Base-by-base conservation (phyloP, 2,329 filamentous ascomycete species). In the Stachybotrys elegans region DNA sequence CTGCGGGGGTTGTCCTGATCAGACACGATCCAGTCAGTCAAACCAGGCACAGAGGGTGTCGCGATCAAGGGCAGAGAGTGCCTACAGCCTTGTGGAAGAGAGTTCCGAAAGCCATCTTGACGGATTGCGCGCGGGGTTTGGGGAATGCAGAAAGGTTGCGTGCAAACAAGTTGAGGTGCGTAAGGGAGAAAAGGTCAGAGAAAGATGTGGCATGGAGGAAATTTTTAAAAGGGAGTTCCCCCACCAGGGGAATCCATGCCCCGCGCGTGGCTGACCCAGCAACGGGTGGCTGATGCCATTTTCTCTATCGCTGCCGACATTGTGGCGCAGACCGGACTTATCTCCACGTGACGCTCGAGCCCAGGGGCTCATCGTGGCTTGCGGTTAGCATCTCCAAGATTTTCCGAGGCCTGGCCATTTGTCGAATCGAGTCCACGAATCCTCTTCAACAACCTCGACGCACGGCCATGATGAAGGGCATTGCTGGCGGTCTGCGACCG, bases 61-160 rank as follows among this genome's bases (percentile, higher is more conserved):
- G 43, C 42, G 45, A 52, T 43, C 17, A 47, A 42, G 48, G 48
- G 47, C 43, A 54, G 45, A 50, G 27, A 16, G 44, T 48, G 41
- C 70, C 59, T 84, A 95, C 92, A 75, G 81, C 68, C 71, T 80
- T 82, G 68, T 86, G 87, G 83, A 93, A 97, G 66, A 98, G 83
- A 79, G 95, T 98, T 76, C 93, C 93, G 81, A 98, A 97, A 68
- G 88, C 79, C 86, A 95, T 94, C 70, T 80, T 88, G 76, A 68
- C 63, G 65, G 60, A 55, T 52, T 56, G 48, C 47, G 23, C 37
- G 22, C 37, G 20, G 57, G 37, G 49, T 47, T 46, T 48, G 50
- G 43, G 52, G 52, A 51, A 58, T 55, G 48, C 56, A 48, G 52
- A 57, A 49, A 57, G 57, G 56, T 52, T 53, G 53, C 51, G 49